A percentile compares a stretch with the other conserved stretches of the same genome.
These are phyloP conservation scores for Hanseniaspora thailandica DNA, from an alignment of 805 yeast species.

Conservation along the genomic window DNA sequence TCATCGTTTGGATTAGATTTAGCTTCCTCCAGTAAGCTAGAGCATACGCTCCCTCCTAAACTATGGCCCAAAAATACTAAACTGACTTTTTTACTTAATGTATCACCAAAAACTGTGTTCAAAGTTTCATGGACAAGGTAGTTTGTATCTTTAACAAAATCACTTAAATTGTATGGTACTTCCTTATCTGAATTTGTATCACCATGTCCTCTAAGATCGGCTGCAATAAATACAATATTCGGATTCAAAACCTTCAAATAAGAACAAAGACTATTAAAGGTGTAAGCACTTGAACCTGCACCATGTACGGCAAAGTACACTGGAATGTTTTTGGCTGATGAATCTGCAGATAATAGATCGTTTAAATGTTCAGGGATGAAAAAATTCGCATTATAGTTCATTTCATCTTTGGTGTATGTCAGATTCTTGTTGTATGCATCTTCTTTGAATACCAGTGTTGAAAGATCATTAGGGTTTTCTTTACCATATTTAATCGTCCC, in stretches of 20 bases:
- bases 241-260: conserved; percentile 28
- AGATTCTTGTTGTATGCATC: neutral
- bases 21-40: conserved; percentile 36
- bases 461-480: neutral
- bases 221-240: conserved; percentile 32
- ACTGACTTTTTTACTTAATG: conserved; percentile 19
- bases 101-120: conserved; percentile 7
- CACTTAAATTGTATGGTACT: conserved; percentile 35
- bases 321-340: conserved; percentile 22
- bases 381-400: conserved; percentile 44
- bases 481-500: neutral
- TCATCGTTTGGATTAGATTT: conserved; percentile 3
- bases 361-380: conserved; percentile 23
- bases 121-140: conserved; percentile 37
- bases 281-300: conserved; percentile 78
- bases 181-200: conserved; percentile 27
- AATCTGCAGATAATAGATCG: neutral
- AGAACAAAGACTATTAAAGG: conserved; percentile 50
- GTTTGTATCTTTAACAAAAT: conserved; percentile 48
- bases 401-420: neutral
- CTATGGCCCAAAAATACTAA: conserved; percentile 76
- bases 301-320: conserved; percentile 80
- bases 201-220: conserved; percentile 85
- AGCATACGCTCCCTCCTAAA: conserved; percentile 77
- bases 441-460: neutral